Conservation (phyloP, 495 filamentous ascomycete species). For the Hypoxylon intermedium region DNA sequence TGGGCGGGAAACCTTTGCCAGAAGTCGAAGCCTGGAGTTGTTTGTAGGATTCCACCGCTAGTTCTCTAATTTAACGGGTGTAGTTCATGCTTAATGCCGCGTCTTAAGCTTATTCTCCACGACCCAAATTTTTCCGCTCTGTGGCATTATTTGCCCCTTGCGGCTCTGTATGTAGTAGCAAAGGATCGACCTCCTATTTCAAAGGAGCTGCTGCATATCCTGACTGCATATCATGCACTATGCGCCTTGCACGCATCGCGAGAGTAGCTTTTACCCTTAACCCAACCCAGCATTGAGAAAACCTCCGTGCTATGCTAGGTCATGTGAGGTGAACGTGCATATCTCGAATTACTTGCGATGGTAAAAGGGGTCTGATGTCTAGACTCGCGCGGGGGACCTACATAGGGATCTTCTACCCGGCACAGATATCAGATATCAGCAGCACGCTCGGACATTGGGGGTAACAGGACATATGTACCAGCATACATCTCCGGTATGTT, state of each 20-base stretch:
- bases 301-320: slow-evolving; percentile 6
- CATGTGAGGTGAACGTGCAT: slow-evolving; percentile 12
- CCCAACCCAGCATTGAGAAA: slow-evolving; percentile 21
- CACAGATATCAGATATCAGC: slow-evolving; percentile 1
- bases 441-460: slow-evolving; percentile 10
- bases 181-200: slow-evolving; percentile 7
- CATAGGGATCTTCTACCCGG: slow-evolving; percentile 20
- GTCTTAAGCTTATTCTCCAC: slow-evolving; percentile 12
- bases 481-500: neutral
- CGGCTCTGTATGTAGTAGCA: slow-evolving; percentile 16
- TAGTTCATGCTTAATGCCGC: slow-evolving; percentile 16
- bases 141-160: slow-evolving; percentile 8
- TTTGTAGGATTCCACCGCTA: neutral
- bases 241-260: slow-evolving; percentile 15
- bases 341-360: neutral
- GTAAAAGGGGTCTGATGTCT: slow-evolving; percentile 2
- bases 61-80: slow-evolving; percentile 13
- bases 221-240: slow-evolving; percentile 23
- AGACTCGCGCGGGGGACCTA: neutral
- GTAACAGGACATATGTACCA: neutral
- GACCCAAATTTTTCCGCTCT: slow-evolving; percentile 1
- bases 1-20: neutral
- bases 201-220: slow-evolving; percentile 11
- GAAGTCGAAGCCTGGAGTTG: neutral
- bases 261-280: neutral